Conservation (phyloP, 805 yeast genomes). For the Millerago galiae region DNA sequence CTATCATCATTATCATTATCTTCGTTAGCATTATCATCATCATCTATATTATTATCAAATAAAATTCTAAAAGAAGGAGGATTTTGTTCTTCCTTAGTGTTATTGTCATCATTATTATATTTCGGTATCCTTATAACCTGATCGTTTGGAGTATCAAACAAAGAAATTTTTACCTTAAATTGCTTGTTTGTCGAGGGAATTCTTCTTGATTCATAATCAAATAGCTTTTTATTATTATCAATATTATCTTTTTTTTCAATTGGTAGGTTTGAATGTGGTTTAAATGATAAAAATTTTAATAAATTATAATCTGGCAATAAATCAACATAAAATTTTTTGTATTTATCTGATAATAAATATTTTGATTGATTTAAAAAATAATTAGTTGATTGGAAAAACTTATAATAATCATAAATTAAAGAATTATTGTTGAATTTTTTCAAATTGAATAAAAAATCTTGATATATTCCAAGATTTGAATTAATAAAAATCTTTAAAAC, state of each 20-base stretch:
- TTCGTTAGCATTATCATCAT: conserved; percentile 2
- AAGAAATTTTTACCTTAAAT: conserved; percentile 14
- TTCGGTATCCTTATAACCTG: conserved; percentile 21
- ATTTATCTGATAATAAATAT: conserved; percentile 11
- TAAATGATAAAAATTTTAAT: conserved; percentile 6
- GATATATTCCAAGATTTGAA: conserved; percentile 13
- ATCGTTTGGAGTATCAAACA: conserved; percentile 18
- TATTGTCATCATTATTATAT: conserved; percentile 11
- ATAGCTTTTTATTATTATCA: not conserved
- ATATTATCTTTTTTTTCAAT: not conserved
- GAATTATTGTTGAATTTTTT: not conserved
- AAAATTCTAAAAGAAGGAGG: conserved; percentile 22
- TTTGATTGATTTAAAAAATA: conserved; percentile 10
- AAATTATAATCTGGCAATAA: conserved; percentile 17
- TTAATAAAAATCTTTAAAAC: conserved; percentile 15
- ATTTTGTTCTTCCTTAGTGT: conserved; percentile 15
- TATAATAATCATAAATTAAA: conserved; percentile 10
- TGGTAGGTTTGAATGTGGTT: not conserved
- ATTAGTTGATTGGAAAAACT: conserved; percentile 12
- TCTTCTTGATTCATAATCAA: not conserved
- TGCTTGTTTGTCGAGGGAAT: conserved; percentile 2
- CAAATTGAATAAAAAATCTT: conserved; percentile 8
- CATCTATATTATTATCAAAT: conserved; percentile 7
- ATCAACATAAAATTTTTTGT: conserved; percentile 16
- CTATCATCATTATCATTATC: conserved; percentile 3